These are phyloP conservation scores for Sphaerobolus stellatus DNA, from an alignment of 1,284 basidiomycete genomes.

Conservation along the genomic window DNA sequence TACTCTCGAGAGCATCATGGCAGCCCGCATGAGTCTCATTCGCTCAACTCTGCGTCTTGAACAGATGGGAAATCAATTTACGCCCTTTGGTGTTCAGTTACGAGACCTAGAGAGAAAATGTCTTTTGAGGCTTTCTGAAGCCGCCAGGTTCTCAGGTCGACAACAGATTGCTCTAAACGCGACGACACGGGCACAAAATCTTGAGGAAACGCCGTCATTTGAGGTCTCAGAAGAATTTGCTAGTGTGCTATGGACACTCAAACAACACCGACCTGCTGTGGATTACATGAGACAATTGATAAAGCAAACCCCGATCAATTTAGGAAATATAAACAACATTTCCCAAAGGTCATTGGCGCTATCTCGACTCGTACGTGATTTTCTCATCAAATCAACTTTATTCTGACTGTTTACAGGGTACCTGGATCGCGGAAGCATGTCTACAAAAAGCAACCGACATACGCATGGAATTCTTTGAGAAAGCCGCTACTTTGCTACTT, in stretches of 20 bases:
- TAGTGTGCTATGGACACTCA: constrained; percentile 85
- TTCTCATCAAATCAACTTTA: too few species aligned
- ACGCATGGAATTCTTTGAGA: constrained; percentile 65
- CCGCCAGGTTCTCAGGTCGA: constrained; percentile 70
- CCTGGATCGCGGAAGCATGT: constrained; percentile 87
- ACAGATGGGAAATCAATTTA: constrained; percentile 70
- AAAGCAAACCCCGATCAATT: not conserved
- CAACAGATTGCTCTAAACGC: constrained; percentile 87
- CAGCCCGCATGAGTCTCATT: constrained; percentile 82
- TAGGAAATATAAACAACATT: not conserved
- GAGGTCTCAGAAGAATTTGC: constrained; percentile 81
- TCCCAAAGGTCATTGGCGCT: constrained; percentile 43
- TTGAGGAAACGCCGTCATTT: constrained; percentile 51
- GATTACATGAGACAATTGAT: constrained; percentile 38
- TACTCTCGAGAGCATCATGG: constrained; percentile 75
- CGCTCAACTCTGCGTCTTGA: constrained; percentile 65
- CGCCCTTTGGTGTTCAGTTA: constrained; percentile 54
- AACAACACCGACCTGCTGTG: constrained; percentile 83
- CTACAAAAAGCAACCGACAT: constrained; percentile 82
- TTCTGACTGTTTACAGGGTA: constrained; percentile 53
- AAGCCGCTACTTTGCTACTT: constrained; percentile 52
- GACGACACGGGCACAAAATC: constrained; percentile 68
- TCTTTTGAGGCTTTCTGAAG: constrained; percentile 71
- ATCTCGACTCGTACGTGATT: constrained; percentile 30
- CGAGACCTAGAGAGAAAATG: constrained; percentile 67